A percentile compares a stretch with the other conserved stretches of the same genome.
Conservation (phyloP, 78 protist genomes). For the Bigelowiella natans region DNA sequence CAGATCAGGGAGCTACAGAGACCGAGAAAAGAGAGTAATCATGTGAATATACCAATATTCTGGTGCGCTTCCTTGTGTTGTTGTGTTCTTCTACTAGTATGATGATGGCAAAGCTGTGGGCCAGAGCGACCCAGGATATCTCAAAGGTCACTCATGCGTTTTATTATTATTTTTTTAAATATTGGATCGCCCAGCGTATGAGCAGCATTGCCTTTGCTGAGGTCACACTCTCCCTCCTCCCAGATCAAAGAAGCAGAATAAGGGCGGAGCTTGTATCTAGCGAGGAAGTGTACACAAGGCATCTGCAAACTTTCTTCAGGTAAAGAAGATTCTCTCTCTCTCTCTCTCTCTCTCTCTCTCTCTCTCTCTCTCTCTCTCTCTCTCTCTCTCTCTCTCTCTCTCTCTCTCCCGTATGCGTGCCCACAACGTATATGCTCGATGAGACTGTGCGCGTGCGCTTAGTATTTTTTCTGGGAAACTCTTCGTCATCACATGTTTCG, state of each 20-base stretch:
- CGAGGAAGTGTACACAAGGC: not conserved
- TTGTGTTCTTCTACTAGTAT: too few relatives aligned
- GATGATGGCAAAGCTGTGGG: too few relatives aligned
- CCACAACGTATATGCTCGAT: too few relatives aligned
- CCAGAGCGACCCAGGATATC: not conserved
- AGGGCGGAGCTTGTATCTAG: not conserved
- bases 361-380: not conserved
- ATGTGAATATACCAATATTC: too few relatives aligned
- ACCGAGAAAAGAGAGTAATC: too few relatives aligned
- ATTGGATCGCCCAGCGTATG: not conserved
- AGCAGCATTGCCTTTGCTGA: not conserved
- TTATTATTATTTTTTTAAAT: too few relatives aligned
- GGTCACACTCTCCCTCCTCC: not conserved
- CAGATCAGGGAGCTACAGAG: too few relatives aligned
- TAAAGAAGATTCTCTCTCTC: not conserved
- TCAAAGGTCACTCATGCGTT: not conserved
- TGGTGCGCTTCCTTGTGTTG: too few relatives aligned
- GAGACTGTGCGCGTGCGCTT: too few relatives aligned
- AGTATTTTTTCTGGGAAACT: too few relatives aligned
- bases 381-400: not conserved
- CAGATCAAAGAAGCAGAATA: not conserved
- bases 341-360: not conserved
- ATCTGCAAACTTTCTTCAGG: not conserved
- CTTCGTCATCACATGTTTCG: not conserved
- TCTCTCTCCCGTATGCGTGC: not conserved